phyloP scores from a whole-genome alignment of 306 rosid genomes.

The Inga laurina region DNA sequence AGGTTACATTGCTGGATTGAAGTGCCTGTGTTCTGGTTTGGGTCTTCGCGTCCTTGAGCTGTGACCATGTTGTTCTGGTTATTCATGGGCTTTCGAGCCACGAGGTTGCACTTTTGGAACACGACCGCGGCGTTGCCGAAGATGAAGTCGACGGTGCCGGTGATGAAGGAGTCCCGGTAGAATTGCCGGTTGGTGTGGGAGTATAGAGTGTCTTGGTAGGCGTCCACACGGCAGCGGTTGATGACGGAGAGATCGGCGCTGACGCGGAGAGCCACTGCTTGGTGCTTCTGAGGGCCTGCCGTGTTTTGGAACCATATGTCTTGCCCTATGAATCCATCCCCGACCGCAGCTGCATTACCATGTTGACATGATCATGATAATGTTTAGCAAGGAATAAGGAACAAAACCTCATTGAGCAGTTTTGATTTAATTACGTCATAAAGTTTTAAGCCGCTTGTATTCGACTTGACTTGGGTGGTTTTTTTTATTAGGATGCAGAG shows the following conservation, averaged over 20 bases:
- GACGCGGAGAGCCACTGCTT: conserved; percentile 60
- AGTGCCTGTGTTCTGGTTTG: conserved; percentile 54
- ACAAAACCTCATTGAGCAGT: neutral
- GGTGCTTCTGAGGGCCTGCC: conserved; percentile 39
- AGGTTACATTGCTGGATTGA: conserved; percentile 50
- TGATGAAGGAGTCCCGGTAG: conserved; percentile 50
- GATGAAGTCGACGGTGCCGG: conserved; percentile 63
- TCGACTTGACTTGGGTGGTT: neutral
- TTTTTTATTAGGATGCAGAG: neutral
- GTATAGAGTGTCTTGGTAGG: conserved; percentile 37
- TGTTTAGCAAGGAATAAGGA: neutral
- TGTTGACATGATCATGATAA: neutral
- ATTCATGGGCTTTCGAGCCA: conserved; percentile 47
- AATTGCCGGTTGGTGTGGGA: conserved; percentile 57
- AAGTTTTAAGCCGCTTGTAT: neutral
- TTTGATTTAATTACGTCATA: neutral
- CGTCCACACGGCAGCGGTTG: conserved; percentile 59
- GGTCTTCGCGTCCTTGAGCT: conserved; percentile 48
- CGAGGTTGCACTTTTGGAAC: conserved; percentile 49
- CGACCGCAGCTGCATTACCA: conserved; percentile 50
- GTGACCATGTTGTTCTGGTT: conserved; percentile 37
- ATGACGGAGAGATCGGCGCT: conserved; percentile 57
- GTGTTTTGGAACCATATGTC: conserved; percentile 62
- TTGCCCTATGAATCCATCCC: conserved; percentile 65
- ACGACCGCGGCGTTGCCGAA: conserved; percentile 61